Percentiles rank a stretch among this genome's conserved stretches.
phyloP scores from a whole-genome alignment of 177 flowering plant species.

The Vitis hybrid region DNA sequence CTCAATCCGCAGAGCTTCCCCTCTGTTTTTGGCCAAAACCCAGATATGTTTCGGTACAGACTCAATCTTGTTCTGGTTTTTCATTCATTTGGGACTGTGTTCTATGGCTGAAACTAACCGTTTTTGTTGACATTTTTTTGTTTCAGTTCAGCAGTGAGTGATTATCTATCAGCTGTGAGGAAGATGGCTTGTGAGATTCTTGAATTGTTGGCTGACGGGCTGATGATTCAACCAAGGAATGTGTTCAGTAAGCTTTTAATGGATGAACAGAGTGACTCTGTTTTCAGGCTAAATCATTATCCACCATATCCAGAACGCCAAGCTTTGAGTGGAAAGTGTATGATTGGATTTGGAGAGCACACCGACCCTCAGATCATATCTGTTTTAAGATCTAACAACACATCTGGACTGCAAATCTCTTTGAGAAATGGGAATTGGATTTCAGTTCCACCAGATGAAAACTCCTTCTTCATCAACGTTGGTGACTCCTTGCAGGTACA shows the following conservation, averaged over 20 bases:
- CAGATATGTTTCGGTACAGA: no score
- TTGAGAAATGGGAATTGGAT: slow-evolving; percentile 27
- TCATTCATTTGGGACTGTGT: background rate
- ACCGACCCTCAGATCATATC: slow-evolving; percentile 32
- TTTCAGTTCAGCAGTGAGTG: slow-evolving; percentile 17
- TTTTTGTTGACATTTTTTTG: background rate
- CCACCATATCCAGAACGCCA: slow-evolving; percentile 23
- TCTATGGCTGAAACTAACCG: no score
- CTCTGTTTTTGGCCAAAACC: no score
- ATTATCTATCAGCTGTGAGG: slow-evolving; percentile 19
- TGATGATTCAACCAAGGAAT: slow-evolving; percentile 20
- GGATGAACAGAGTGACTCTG: slow-evolving; percentile 28
- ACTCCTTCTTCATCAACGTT: slow-evolving; percentile 30
- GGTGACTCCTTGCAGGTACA: slow-evolving; percentile 36
- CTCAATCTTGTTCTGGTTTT: no score
- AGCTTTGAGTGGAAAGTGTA: slow-evolving; percentile 9
- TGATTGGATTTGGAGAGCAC: slow-evolving; percentile 29
- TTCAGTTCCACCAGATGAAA: slow-evolving; percentile 26
- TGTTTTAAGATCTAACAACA: slow-evolving; percentile 26
- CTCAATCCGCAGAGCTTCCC: slow-evolving; percentile 25
- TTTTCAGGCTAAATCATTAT: slow-evolving; percentile 28
- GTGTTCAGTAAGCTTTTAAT: slow-evolving; percentile 27
- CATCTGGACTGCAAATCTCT: slow-evolving; percentile 25
- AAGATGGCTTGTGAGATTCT: slow-evolving; percentile 24
- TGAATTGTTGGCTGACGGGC: slow-evolving; percentile 27